phyloP scores from a whole-genome alignment of 192 early-diverging fungal genomes.

The Spizellomyces punctatus region DNA sequence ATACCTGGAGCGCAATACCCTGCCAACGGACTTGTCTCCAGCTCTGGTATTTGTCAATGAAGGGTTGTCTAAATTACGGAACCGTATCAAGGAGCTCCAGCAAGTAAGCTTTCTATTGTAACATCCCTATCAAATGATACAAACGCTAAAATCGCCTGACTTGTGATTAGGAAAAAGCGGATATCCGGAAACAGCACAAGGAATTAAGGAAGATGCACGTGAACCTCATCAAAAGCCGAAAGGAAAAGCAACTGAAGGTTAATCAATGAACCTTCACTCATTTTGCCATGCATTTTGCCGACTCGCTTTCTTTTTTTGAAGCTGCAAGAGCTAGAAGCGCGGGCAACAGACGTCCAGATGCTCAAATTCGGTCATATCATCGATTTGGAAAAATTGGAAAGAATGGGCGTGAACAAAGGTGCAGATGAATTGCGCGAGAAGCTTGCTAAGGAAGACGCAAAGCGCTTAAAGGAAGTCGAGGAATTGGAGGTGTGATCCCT shows the following conservation, averaged over 20 bases:
- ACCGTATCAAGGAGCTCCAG: conserved; percentile 61
- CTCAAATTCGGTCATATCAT: conserved; percentile 67
- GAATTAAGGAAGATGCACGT: conserved; percentile 66
- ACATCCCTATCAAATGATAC: too few species aligned
- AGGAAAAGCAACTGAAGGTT: conserved; percentile 61
- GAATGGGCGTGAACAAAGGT: conserved; percentile 61
- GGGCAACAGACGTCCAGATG: conserved; percentile 63
- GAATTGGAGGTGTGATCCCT: conserved; percentile 39
- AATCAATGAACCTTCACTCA: too few species aligned
- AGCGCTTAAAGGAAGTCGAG: conserved; percentile 50
- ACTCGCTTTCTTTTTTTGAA: conserved; percentile 5
- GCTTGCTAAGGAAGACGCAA: conserved; percentile 55
- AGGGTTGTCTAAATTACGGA: conserved; percentile 50
- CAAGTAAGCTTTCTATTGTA: conserved; percentile 30
- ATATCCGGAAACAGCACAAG: conserved; percentile 61
- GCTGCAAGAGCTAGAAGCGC: conserved; percentile 54
- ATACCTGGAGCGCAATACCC: conserved; percentile 47
- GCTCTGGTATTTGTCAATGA: conserved; percentile 58
- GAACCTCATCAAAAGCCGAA: conserved; percentile 51
- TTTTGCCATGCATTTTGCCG: too few species aligned
- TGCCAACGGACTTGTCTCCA: conserved; percentile 50
- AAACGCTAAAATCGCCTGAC: background rate
- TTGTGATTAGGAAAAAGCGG: conserved; percentile 55
- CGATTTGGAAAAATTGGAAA: conserved; percentile 64
- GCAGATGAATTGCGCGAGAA: conserved; percentile 67